phyloP scores from a whole-genome alignment of 2,329 filamentous ascomycete genomes.

The Paracoccidioides brasiliensis region DNA sequence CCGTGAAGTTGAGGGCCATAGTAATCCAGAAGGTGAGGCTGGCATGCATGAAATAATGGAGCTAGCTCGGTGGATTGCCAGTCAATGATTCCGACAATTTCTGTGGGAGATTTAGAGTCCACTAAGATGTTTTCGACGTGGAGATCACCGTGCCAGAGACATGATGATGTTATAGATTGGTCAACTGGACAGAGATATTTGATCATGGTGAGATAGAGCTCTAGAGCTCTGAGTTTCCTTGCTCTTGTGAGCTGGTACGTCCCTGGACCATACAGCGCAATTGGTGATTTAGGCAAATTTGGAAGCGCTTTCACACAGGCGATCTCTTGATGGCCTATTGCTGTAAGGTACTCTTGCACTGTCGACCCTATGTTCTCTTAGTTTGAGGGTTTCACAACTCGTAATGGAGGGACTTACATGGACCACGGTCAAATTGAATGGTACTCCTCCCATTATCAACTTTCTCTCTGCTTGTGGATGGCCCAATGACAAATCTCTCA shows the following conservation, averaged over 20 bases:
- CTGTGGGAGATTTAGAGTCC: slow-evolving; percentile 16
- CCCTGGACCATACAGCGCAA: slow-evolving; percentile 25
- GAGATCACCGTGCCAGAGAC: slow-evolving; percentile 22
- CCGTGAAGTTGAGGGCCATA: slow-evolving; percentile 15
- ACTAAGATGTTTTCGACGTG: slow-evolving; percentile 22
- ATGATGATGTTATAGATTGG: slow-evolving; percentile 9
- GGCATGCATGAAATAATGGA: slow-evolving; percentile 25
- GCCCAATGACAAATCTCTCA: slow-evolving; percentile 25
- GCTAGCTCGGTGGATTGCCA: slow-evolving; percentile 21
- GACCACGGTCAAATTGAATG: slow-evolving; percentile 22
- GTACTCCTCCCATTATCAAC: slow-evolving; percentile 19
- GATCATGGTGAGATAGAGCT: slow-evolving; percentile 5
- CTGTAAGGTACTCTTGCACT: slow-evolving; percentile 20
- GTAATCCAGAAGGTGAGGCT: slow-evolving; percentile 23
- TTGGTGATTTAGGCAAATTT: slow-evolving; percentile 19
- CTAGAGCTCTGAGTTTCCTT: slow-evolving; percentile 12
- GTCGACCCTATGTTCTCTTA: slow-evolving; percentile 15
- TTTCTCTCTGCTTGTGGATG: slow-evolving; percentile 20
- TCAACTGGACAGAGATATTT: slow-evolving; percentile 4
- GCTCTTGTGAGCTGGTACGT: slow-evolving; percentile 22
- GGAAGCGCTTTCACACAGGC: slow-evolving; percentile 15
- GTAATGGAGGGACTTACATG: slow-evolving; percentile 19
- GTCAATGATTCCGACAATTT: slow-evolving; percentile 21
- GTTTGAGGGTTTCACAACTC: background rate
- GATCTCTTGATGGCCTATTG: slow-evolving; percentile 23